Evolutionary conservation across 192 early-diverging fungal species (phyloP).

Genomic region (Linnemannia elongata): DNA sequence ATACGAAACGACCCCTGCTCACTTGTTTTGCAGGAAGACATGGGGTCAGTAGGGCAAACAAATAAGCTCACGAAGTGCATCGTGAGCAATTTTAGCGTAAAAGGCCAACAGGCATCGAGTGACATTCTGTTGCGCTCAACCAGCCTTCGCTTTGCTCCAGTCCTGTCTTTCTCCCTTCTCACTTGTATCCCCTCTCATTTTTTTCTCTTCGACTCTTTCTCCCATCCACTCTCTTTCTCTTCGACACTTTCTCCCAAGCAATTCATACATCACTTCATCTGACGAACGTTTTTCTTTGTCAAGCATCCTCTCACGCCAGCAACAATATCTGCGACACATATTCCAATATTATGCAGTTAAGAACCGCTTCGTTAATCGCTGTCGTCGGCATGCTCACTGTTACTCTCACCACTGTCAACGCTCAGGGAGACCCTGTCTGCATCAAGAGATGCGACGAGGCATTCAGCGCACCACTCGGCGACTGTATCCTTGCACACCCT

Average conservation of each 20-base stretch:
- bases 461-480: slow-evolving; percentile 10
- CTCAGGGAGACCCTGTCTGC: slow-evolving; percentile 8
- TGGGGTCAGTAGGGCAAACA: neutral
- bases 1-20: neutral
- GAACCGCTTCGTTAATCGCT: slow-evolving; percentile 5
- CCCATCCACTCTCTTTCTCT: neutral
- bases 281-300: neutral
- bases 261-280: slow-evolving; percentile 2
- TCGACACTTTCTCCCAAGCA: neutral
- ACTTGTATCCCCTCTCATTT: neutral
- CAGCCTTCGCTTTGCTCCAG: neutral
- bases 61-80: neutral
- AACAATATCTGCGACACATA: neutral
- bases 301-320: neutral
- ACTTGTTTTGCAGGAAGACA: neutral
- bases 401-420: slow-evolving; percentile 1
- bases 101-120: neutral
- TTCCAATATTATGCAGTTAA: neutral
- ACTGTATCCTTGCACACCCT: slow-evolving; percentile 8
- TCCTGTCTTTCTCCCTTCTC: slow-evolving; percentile 1
- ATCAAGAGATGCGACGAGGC: slow-evolving; percentile 6
- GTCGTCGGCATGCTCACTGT: neutral
- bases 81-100: neutral
- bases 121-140: neutral
- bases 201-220: slow-evolving; percentile 5